Conservation (phyloP, 768 basidiomycete species). For the Leccinum pellstonianum region DNA sequence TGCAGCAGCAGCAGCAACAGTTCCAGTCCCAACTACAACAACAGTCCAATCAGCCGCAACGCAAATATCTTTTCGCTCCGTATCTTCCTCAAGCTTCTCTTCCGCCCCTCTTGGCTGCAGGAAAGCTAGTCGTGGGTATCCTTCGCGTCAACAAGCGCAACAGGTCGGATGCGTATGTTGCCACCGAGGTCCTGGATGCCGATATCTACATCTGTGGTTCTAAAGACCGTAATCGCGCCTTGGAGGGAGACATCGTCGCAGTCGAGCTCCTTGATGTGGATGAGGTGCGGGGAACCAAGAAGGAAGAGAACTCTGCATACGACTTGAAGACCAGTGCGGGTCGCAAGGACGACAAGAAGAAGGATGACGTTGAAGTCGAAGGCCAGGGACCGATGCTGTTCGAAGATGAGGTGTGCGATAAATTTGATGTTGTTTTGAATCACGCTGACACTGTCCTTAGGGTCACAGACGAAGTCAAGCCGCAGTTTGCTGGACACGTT, state of each 20-base stretch:
- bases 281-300: slow-evolving; percentile 98
- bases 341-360: slow-evolving; percentile 98
- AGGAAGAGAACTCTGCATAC: slow-evolving; percentile 97
- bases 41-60: slow-evolving; percentile 86
- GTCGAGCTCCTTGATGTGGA: slow-evolving; percentile 97
- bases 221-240: slow-evolving; percentile 96
- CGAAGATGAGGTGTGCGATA: slow-evolving; percentile 89
- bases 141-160: slow-evolving; percentile 98
- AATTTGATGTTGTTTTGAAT: background rate
- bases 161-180: slow-evolving; percentile 96
- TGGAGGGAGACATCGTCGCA: slow-evolving; percentile 98
- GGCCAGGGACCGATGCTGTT: slow-evolving; percentile 96
- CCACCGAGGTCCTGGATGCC: slow-evolving; percentile 96
- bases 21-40: slow-evolving; percentile 96
- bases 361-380: slow-evolving; percentile 99
- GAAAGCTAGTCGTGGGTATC: slow-evolving; percentile 96
- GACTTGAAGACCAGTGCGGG: slow-evolving; percentile 73
- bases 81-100: slow-evolving; percentile 98
- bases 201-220: slow-evolving; percentile 99
- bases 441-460: slow-evolving; percentile 38
- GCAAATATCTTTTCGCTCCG: slow-evolving; percentile 97
- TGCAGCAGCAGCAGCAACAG: slow-evolving; percentile 92
- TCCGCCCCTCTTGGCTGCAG: slow-evolving; percentile 92
- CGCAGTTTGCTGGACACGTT: slow-evolving; percentile 97
- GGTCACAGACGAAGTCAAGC: slow-evolving; percentile 97